phyloP scores from a whole-genome alignment of 1,284 basidiomycete genomes.

The Bjerkandera adusta region DNA sequence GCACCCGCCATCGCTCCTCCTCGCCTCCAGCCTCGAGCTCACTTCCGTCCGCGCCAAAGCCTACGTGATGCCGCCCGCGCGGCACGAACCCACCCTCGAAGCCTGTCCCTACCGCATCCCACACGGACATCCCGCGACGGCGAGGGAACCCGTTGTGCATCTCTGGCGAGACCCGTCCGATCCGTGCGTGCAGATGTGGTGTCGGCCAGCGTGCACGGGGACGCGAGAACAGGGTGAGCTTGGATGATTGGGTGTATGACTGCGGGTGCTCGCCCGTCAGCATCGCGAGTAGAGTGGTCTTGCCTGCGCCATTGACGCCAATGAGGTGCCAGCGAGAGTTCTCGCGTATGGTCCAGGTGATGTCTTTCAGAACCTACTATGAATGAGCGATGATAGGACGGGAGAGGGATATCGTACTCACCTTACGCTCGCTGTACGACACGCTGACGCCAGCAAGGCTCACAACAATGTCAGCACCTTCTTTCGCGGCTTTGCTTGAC shows the following conservation, averaged over 20 bases:
- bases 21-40: constrained; percentile 29
- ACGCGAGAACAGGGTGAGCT: constrained; percentile 72
- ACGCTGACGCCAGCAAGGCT: constrained; percentile 70
- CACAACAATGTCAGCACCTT: constrained; percentile 43
- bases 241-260: constrained; percentile 75
- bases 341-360: constrained; percentile 77
- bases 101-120: constrained; percentile 81
- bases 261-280: constrained; percentile 95
- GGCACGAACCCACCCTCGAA: constrained; percentile 81
- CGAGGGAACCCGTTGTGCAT: constrained; percentile 90
- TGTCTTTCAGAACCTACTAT: constrained; percentile 63
- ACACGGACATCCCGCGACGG: constrained; percentile 64
- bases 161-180: constrained; percentile 89
- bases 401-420: constrained; percentile 25
- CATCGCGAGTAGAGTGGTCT: constrained; percentile 92
- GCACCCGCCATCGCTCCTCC: constrained; percentile 44
- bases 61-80: constrained; percentile 43
- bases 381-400: not conserved
- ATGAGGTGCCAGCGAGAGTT: constrained; percentile 88
- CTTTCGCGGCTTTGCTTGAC: constrained; percentile 1
- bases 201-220: constrained; percentile 68
- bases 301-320: constrained; percentile 91
- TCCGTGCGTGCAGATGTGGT: constrained; percentile 47
- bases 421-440: constrained; percentile 65
- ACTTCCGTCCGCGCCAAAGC: constrained; percentile 32